A percentile compares a stretch with the other conserved stretches of the same genome.
phyloP scores from a whole-genome alignment of 495 filamentous ascomycete species.

The Trichocladium antarcticum region DNA sequence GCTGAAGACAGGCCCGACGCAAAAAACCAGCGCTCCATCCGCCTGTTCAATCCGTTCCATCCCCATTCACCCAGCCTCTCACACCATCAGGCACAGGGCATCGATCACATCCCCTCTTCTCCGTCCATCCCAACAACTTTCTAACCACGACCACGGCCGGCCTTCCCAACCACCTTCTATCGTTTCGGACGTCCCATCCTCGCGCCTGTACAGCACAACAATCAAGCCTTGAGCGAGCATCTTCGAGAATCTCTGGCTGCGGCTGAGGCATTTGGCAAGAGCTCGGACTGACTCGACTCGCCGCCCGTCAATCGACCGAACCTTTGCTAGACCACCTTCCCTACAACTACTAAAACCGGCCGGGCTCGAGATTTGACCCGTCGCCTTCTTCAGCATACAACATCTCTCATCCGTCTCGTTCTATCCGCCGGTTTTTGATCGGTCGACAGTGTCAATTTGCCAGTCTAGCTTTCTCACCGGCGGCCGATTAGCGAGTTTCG shows the following conservation, averaged over 20 bases:
- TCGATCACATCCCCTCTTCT: constrained; percentile 13
- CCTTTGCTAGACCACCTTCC: neutral
- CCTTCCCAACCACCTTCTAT: constrained; percentile 2
- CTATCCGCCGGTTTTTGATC: constrained; percentile 4
- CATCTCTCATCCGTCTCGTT: constrained; percentile 4
- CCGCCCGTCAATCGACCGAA: constrained; percentile 11
- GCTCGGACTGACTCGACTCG: constrained; percentile 12
- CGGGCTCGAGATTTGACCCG: neutral
- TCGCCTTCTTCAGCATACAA: neutral
- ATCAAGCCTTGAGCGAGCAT: neutral
- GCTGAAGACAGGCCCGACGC: constrained; percentile 16
- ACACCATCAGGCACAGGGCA: constrained; percentile 22
- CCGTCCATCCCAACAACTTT: constrained; percentile 1
- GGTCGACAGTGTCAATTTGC: neutral
- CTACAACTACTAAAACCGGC: neutral
- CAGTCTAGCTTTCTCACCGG: neutral
- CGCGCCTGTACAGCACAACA: neutral
- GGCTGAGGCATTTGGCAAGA: constrained; percentile 28
- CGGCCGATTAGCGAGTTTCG: constrained; percentile 4
- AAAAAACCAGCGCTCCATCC: constrained; percentile 22
- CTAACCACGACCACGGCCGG: constrained; percentile 1
- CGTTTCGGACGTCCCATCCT: neutral
- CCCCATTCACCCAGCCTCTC: constrained; percentile 25
- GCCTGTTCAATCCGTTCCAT: constrained; percentile 18
- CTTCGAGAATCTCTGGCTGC: constrained; percentile 10